Percentiles rank a stretch among this genome's conserved stretches.
Evolutionary conservation across 805 yeast genomes (phyloP).

Genomic region (Kluyveromyces siamensis): DNA sequence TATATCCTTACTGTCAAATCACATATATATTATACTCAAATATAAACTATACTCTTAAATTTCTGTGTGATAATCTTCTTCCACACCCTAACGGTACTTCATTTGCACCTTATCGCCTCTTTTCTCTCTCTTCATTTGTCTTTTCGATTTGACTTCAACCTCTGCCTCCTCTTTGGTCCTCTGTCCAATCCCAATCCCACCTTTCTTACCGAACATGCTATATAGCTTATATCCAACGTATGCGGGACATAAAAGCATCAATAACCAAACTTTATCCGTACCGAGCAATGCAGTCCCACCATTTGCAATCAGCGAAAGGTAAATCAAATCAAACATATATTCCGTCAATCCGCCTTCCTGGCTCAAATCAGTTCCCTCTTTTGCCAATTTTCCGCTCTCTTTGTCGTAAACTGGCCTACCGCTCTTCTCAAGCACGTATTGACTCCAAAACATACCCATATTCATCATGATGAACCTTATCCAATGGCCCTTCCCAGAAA

Average conservation of each 20-base stretch:
- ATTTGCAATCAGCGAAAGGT: constrained; percentile 43
- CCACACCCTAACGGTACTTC: constrained; percentile 15
- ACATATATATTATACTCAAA: neutral
- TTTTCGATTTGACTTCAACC: constrained; percentile 27
- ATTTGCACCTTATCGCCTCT: constrained; percentile 31
- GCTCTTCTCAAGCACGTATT: constrained; percentile 37
- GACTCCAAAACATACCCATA: constrained; percentile 29
- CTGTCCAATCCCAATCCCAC: constrained; percentile 4
- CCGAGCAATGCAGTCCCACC: constrained; percentile 37
- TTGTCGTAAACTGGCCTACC: constrained; percentile 41
- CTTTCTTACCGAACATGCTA: constrained; percentile 26
- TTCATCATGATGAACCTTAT: constrained; percentile 19
- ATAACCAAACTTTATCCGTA: constrained; percentile 40
- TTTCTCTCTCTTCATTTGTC: constrained; percentile 34
- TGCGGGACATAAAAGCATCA: constrained; percentile 28
- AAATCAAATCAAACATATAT: constrained; percentile 46
- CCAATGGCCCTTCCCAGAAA: constrained; percentile 11
- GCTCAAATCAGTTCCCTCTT: constrained; percentile 40
- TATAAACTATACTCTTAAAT: constrained; percentile 2
- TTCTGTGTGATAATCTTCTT: too few species aligned
- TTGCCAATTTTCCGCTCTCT: constrained; percentile 28
- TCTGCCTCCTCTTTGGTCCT: constrained; percentile 2
- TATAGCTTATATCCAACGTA: constrained; percentile 38
- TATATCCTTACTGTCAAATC: neutral
- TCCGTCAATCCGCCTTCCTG: constrained; percentile 41